Evolutionary conservation across 345 rosid genomes (phyloP).

Genomic region (Combretum micranthum): DNA sequence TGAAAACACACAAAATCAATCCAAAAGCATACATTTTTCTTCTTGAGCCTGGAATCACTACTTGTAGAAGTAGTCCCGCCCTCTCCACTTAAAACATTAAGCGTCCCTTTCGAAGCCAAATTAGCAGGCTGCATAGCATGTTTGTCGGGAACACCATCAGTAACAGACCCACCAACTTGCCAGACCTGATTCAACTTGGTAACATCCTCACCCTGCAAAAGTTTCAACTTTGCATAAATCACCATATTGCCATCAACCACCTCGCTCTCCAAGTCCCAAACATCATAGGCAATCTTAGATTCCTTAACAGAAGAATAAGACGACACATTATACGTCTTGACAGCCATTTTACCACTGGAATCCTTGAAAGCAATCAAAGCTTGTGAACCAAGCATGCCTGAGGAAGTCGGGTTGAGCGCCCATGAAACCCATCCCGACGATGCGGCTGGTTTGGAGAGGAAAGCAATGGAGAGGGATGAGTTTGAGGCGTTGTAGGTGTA

Average conservation of each 20-base stretch:
- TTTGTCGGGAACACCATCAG: conserved; percentile 14
- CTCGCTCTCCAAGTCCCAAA: conserved; percentile 13
- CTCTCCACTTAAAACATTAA: conserved; percentile 2
- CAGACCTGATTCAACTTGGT: conserved; percentile 63
- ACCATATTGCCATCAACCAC: conserved; percentile 9
- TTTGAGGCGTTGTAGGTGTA: conserved; percentile 47
- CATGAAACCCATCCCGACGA: conserved; percentile 58
- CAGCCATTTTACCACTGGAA: conserved; percentile 3
- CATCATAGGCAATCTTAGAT: conserved; percentile 11
- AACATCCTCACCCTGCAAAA: conserved; percentile 28
- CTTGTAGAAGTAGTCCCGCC: too few relatives aligned
- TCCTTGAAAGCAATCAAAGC: conserved; percentile 36
- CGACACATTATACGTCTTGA: conserved; percentile 17
- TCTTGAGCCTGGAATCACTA: too few relatives aligned
- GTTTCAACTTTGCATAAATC: conserved; percentile 12
- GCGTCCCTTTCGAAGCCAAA: conserved; percentile 10
- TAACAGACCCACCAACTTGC: conserved; percentile 55
- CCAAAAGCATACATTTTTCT: too few relatives aligned
- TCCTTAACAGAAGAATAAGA: conserved; percentile 4
- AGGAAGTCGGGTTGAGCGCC: conserved; percentile 54
- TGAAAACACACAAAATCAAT: too few relatives aligned
- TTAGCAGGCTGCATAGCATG: conserved; percentile 25
- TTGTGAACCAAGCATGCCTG: conserved; percentile 52
- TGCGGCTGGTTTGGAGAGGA: conserved; percentile 35
- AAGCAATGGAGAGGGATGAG: conserved; percentile 65